A percentile compares a stretch with the other conserved stretches of the same genome.
These are phyloP conservation scores for Chrysanthemum makinoi DNA, from an alignment of 129 eudicot genomes.

Conservation along the genomic window DNA sequence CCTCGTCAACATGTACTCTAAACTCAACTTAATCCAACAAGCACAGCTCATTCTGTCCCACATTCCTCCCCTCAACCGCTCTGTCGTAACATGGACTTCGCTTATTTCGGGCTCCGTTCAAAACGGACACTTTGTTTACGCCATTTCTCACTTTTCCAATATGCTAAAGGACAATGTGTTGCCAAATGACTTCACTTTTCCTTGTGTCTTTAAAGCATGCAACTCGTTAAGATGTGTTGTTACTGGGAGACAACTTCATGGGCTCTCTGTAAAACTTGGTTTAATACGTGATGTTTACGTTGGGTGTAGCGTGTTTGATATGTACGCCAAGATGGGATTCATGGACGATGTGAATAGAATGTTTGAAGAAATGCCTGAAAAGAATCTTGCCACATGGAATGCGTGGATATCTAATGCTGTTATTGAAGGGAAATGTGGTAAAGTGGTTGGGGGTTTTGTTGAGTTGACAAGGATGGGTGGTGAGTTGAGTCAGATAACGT, in stretches of 20 bases:
- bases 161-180: constrained; percentile 46
- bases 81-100: constrained; percentile 86
- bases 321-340: constrained; percentile 56
- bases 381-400: constrained; percentile 71
- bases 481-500: constrained; percentile 51
- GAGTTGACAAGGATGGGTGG: constrained; percentile 38
- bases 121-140: constrained; percentile 55
- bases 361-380: constrained; percentile 81
- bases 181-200: constrained; percentile 81
- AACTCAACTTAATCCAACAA: constrained; percentile 57
- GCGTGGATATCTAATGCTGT: constrained; percentile 63
- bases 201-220: constrained; percentile 68
- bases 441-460: constrained; percentile 39
- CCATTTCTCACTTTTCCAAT: constrained; percentile 44
- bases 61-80: constrained; percentile 50
- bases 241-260: constrained; percentile 54
- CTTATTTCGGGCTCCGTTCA: constrained; percentile 69
- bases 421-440: constrained; percentile 43
- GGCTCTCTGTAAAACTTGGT: constrained; percentile 36
- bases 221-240: constrained; percentile 32
- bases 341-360: constrained; percentile 46
- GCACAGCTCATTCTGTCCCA: constrained; percentile 59
- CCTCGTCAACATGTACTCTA: constrained; percentile 81
- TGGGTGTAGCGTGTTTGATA: constrained; percentile 76
- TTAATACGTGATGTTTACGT: constrained; percentile 51